Evolutionary conservation across 1,139 yeast species (phyloP).

Genomic region (Lodderomyces elongisporus): DNA sequence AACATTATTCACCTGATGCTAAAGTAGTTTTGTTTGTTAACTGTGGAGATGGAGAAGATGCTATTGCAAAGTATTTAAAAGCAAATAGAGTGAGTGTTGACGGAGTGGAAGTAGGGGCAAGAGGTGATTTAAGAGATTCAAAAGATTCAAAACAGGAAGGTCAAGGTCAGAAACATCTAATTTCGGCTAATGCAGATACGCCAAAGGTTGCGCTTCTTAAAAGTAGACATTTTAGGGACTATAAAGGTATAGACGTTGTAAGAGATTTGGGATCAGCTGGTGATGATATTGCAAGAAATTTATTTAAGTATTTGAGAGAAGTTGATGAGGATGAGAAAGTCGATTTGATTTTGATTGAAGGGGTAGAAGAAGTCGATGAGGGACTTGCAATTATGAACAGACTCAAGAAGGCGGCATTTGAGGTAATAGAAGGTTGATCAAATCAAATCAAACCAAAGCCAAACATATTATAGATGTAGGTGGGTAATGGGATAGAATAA

Average conservation of each 20-base stretch:
- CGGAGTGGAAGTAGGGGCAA: too few species aligned
- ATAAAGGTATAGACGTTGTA: conserved; percentile 25
- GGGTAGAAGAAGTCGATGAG: conserved; percentile 62
- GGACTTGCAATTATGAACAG: conserved; percentile 96
- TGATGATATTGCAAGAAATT: conserved; percentile 62
- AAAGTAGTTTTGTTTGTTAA: conserved; percentile 65
- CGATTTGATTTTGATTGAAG: conserved; percentile 69
- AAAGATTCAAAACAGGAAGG: too few species aligned
- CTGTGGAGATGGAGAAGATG: conserved; percentile 40
- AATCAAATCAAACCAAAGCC: too few species aligned
- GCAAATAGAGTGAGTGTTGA: conserved; percentile 10
- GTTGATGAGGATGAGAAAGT: conserved; percentile 57
- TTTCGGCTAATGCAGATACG: conserved; percentile 9
- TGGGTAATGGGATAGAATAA: too few species aligned
- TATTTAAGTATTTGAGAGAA: conserved; percentile 68
- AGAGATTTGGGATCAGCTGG: conserved; percentile 55
- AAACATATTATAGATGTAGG: too few species aligned
- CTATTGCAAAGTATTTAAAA: conserved; percentile 23
- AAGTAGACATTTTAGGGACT: conserved; percentile 29
- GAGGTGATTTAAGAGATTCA: too few species aligned
- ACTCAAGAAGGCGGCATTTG: conserved; percentile 76
- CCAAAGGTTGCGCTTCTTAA: conserved; percentile 46
- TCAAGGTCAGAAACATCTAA: too few species aligned
- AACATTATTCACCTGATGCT: conserved; percentile 91
- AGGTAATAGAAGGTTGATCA: conserved; percentile 24